phyloP scores from a whole-genome alignment of 73 alveolate species.

The Symbiodinium pilosum region DNA sequence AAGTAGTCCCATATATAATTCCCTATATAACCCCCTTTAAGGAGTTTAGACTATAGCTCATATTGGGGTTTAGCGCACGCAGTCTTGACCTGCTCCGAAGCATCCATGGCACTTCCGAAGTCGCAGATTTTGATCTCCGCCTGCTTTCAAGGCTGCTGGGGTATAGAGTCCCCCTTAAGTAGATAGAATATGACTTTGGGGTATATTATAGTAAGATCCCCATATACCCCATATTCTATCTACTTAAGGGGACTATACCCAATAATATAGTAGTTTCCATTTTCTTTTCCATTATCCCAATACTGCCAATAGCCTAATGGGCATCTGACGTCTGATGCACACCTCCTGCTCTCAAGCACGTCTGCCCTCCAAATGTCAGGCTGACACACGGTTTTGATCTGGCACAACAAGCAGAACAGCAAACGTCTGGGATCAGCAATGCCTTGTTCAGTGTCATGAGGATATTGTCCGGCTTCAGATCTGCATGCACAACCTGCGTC shows the following conservation, averaged over 20 bases:
- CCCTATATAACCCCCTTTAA: too few relatives aligned
- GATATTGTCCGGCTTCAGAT: constrained; percentile 84
- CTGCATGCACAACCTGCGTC: constrained; percentile 73
- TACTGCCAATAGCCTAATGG: background rate
- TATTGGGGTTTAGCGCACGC: too few relatives aligned
- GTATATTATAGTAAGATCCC: too few relatives aligned
- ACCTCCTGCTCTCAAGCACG: background rate
- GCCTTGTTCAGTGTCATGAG: constrained; percentile 92
- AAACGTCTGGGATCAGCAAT: background rate
- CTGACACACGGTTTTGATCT: background rate
- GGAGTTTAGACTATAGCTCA: too few relatives aligned
- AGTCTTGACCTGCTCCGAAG: constrained; percentile 87
- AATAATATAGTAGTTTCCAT: too few relatives aligned
- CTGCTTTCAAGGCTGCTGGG: background rate
- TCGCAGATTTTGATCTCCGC: constrained; percentile 89
- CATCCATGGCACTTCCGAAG: constrained; percentile 93
- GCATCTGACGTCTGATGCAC: background rate
- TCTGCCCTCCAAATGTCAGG: background rate
- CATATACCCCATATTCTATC: too few relatives aligned
- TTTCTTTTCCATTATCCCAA: too few relatives aligned
- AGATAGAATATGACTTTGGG: too few relatives aligned
- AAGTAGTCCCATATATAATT: too few relatives aligned
- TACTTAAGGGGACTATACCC: too few relatives aligned
- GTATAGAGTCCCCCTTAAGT: too few relatives aligned
- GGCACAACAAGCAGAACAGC: too few relatives aligned